These are phyloP conservation scores for Capsicum pubescens DNA, from an alignment of 257 asterid species.

Conservation along the genomic window DNA sequence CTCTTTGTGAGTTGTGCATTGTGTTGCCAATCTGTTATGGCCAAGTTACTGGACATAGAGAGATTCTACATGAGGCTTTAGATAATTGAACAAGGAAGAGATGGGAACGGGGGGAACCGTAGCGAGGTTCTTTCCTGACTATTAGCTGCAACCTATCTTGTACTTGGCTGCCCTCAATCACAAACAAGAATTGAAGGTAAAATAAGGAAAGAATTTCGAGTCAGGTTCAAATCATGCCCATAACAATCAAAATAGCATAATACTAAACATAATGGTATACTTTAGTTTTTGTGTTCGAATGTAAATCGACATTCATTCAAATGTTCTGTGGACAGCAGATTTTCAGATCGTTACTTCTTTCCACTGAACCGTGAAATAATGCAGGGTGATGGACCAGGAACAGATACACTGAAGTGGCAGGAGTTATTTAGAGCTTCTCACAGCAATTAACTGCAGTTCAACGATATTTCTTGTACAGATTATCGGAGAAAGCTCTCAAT, in stretches of 20 bases:
- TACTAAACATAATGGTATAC: not conserved
- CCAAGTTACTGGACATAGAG: not conserved
- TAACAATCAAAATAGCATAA: not conserved
- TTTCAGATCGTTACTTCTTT: not conserved
- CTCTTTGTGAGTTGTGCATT: not conserved
- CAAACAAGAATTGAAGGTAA: not conserved
- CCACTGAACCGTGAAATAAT: not conserved
- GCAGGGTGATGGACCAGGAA: constrained; percentile 99
- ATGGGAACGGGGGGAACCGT: not conserved
- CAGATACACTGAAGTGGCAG: constrained; percentile 68
- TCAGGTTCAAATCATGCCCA: not conserved
- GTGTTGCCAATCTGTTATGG: not conserved
- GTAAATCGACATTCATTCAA: not conserved
- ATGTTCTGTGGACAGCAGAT: not conserved
- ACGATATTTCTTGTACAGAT: not conserved
- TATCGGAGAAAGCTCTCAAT: not conserved
- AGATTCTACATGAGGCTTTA: not conserved
- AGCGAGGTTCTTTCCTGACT: not conserved
- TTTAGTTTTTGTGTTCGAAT: not conserved
- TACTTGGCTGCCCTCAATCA: not conserved
- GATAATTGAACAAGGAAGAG: not conserved
- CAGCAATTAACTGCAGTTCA: constrained; percentile 23
- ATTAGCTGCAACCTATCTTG: not conserved
- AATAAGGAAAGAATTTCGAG: not conserved
- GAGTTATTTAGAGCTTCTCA: constrained; percentile 68